Base-by-base conservation (phyloP, 75 land plant species). In the Ceratopteris richardii region DNA sequence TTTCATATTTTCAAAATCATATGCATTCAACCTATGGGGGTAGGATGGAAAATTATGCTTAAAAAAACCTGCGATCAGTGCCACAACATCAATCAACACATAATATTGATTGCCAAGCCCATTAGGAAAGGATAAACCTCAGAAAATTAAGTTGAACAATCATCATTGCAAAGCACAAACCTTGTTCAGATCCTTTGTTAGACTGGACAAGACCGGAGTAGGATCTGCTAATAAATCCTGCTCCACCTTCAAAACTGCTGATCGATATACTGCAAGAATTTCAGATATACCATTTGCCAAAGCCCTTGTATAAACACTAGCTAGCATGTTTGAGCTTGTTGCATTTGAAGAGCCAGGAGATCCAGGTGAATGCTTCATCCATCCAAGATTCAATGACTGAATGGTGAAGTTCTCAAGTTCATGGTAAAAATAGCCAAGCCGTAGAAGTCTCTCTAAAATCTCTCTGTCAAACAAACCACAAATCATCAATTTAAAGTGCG, bases 191-290 rank as follows among this genome's bases (percentile, higher is more conserved):
- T 89, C 79, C 54, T 90, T 78, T 29, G 91, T 94, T 9, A 94
- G 85, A 28, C 80, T 83, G 39, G 96, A 82, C 75, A 94, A 61
- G 26, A 94, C 88, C 16, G 96, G 98, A 46, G 82, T 54, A 20
- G 88, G 72, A 58, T 94, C 96, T 9, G 91, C 59, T 61, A 94
- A 71, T 61, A 94, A 56, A 30, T 80, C 77, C 76, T 94, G 90
- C 76, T 94, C 98, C 70, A 94, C 78, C 24, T 81, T 86, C 30
- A 94, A 67, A 64, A 94, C 98, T 51, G 98, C 90, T 56, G 98
- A 90, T 37, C 86, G 73, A 64, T 94, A 94, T 0, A 89, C 68
- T 13, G 90, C 77, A 31, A 94, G 70, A 20, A 94, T 75, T 67
- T 94, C 98, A 19, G 71, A 78, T 58, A 94, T 73, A 33, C 96